Evolutionary conservation across 345 rosid species (phyloP).

Genomic region (Populus ilicifolia): DNA sequence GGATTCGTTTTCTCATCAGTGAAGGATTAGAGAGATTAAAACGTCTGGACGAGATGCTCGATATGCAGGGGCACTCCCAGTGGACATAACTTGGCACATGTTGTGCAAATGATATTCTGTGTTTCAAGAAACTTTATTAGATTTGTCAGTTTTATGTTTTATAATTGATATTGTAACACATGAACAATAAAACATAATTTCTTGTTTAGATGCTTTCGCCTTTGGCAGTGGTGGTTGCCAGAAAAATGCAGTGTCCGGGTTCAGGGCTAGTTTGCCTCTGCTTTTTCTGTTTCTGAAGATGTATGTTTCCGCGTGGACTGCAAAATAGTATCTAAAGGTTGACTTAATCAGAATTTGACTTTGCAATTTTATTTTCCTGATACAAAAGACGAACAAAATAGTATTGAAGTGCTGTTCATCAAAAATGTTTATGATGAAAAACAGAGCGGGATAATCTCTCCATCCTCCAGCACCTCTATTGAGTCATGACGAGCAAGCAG

Average conservation of each 20-base stretch:
- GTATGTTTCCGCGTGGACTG: neutral
- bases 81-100: neutral
- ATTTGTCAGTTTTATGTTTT: too few species aligned
- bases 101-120: neutral
- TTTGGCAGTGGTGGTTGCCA: neutral
- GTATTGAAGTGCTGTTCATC: neutral
- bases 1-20: slow-evolving; percentile 63
- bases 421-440: neutral
- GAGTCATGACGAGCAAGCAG: neutral
- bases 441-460: neutral
- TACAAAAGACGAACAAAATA: neutral
- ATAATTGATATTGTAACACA: neutral
- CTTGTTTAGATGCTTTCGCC: neutral
- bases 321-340: neutral
- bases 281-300: neutral
- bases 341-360: neutral
- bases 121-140: neutral
- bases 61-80: slow-evolving; percentile 63
- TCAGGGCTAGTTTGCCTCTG: neutral
- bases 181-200: neutral
- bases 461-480: neutral
- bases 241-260: neutral
- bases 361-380: neutral
- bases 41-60: slow-evolving; percentile 74
- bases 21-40: slow-evolving; percentile 74